These are phyloP conservation scores for Akanthomyces lecanii DNA, from an alignment of 2,329 filamentous ascomycete species.

Conservation along the genomic window DNA sequence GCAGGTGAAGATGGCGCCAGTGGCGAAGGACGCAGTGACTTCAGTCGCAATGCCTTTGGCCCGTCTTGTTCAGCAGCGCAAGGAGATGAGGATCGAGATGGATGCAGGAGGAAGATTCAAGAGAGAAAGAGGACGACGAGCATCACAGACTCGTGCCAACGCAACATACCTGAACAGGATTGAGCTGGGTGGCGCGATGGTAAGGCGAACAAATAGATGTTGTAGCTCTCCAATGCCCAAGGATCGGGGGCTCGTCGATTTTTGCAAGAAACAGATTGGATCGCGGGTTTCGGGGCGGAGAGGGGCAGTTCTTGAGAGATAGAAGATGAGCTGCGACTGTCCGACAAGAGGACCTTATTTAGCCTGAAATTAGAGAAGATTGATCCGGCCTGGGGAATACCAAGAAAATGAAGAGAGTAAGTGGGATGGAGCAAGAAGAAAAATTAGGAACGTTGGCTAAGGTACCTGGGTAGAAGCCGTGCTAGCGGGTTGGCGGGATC, in stretches of 20 bases:
- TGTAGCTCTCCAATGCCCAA: neutral
- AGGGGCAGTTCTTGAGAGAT: neutral
- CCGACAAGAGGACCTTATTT: no score
- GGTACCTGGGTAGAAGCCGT: neutral
- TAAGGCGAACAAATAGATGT: neutral
- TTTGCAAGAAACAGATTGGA: neutral
- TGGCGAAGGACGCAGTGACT: neutral
- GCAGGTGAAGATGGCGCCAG: neutral
- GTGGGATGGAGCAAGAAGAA: neutral
- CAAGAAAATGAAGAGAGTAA: neutral
- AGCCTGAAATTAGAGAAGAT: neutral
- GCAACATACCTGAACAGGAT: conserved; percentile 11
- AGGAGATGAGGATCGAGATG: neutral
- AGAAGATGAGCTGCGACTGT: neutral
- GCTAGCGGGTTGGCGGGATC: neutral
- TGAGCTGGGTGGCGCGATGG: neutral
- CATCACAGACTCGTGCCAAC: neutral
- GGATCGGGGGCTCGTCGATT: neutral
- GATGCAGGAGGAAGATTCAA: neutral
- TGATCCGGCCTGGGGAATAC: no score
- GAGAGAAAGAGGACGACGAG: neutral
- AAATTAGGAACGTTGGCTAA: neutral
- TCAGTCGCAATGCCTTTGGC: neutral
- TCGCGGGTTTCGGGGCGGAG: neutral
- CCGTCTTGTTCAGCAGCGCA: neutral